Evolutionary conservation across 352 stramenopile species (phyloP).

Genomic region (Phytophthora hybrid): DNA sequence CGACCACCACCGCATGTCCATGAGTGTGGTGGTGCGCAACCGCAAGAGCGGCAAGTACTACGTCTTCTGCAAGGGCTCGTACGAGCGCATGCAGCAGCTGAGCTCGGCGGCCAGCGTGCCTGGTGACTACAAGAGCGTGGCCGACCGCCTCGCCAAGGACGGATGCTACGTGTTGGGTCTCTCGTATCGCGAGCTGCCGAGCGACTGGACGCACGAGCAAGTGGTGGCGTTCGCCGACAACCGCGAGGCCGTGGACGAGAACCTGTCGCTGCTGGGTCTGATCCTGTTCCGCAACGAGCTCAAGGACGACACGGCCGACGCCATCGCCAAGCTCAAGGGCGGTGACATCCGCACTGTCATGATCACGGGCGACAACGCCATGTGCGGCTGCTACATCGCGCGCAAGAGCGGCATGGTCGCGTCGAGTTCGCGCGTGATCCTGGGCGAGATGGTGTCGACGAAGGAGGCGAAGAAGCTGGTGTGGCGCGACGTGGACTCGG

Average conservation of each 20-base stretch:
- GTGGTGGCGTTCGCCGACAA: conserved; percentile 24
- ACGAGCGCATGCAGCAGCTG: conserved; percentile 71
- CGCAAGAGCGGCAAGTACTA: conserved; percentile 41
- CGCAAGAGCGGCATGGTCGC: conserved; percentile 47
- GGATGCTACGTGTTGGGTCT: conserved; percentile 83
- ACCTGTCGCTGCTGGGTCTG: conserved; percentile 64
- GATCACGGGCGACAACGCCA: conserved; percentile 81
- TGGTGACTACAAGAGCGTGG: conserved; percentile 50
- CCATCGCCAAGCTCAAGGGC: conserved; percentile 62
- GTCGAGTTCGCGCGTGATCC: conserved; percentile 37
- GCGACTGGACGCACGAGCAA: conserved; percentile 35
- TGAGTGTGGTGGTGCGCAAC: conserved; percentile 76
- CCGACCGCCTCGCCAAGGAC: conserved; percentile 51
- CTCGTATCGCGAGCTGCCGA: conserved; percentile 37
- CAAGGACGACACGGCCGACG: conserved; percentile 63
- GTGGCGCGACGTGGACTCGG: conserved; percentile 60
- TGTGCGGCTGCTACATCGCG: conserved; percentile 57
- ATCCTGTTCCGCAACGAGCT: conserved; percentile 79
- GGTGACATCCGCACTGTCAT: conserved; percentile 77
- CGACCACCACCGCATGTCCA: conserved; percentile 81
- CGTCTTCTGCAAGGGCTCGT: conserved; percentile 80
- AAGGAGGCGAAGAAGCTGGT: conserved; percentile 43
- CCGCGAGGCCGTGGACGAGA: conserved; percentile 65
- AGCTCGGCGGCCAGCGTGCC: conserved; percentile 51
- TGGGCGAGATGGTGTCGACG: conserved; percentile 49